These are phyloP conservation scores for Pyronema omphalodes DNA, from an alignment of 495 filamentous ascomycete species.

Conservation along the genomic window DNA sequence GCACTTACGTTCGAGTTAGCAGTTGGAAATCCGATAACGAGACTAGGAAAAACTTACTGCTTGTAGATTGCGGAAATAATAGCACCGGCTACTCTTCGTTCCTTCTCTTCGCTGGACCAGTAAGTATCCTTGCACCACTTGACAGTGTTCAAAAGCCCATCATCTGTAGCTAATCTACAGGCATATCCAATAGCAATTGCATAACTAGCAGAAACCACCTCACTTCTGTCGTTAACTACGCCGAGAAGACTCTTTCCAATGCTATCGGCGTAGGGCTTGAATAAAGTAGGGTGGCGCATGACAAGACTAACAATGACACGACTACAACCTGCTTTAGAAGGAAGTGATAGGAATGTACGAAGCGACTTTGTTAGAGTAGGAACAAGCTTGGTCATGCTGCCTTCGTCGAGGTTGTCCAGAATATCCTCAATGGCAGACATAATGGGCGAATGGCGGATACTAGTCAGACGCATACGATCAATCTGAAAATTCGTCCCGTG, in stretches of 20 bases:
- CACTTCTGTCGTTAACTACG: constrained; percentile 71
- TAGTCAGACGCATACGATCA: constrained; percentile 63
- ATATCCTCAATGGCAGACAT: constrained; percentile 86
- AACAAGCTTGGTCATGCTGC: constrained; percentile 53
- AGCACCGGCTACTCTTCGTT: constrained; percentile 53
- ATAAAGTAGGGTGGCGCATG: constrained; percentile 52
- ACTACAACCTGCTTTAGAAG: constrained; percentile 78
- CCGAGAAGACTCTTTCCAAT: constrained; percentile 63
- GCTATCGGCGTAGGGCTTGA: constrained; percentile 55
- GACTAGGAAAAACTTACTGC: constrained; percentile 19
- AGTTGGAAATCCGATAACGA: not conserved
- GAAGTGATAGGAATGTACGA: constrained; percentile 71
- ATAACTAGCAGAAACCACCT: constrained; percentile 73
- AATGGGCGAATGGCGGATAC: constrained; percentile 69
- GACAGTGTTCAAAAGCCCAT: constrained; percentile 47
- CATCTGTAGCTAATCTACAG: constrained; percentile 51
- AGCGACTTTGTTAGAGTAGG: constrained; percentile 55
- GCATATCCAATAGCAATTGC: constrained; percentile 75
- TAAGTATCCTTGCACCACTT: constrained; percentile 53
- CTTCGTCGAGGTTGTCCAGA: constrained; percentile 64
- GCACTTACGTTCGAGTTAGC: constrained; percentile 31
- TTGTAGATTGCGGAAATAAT: constrained; percentile 64
- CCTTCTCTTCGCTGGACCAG: constrained; percentile 58
- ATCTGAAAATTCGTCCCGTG: constrained; percentile 30
- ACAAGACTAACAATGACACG: constrained; percentile 65